Conservation (phyloP, 2,329 filamentous ascomycete species). For the Incumbomyces lentus region DNA sequence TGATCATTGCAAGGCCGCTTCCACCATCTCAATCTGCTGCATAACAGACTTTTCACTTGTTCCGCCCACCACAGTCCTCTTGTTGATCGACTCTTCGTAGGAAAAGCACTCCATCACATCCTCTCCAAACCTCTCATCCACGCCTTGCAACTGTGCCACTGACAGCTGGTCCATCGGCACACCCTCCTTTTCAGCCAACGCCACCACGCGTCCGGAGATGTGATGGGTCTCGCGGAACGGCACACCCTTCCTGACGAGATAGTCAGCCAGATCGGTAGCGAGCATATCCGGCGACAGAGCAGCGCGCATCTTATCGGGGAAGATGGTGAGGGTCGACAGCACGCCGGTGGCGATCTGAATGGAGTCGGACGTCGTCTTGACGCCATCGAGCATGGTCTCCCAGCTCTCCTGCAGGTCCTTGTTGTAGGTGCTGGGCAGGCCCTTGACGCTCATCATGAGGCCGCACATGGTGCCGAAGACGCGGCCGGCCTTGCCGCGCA, state of each 20-base stretch:
- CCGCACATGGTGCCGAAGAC: conserved; percentile 74
- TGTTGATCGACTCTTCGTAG: conserved; percentile 75
- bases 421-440: conserved; percentile 74
- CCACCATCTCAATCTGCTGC: conserved; percentile 57
- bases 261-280: conserved; percentile 46
- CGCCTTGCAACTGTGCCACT: conserved; percentile 54
- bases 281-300: conserved; percentile 77
- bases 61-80: conserved; percentile 64
- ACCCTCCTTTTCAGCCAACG: conserved; percentile 55
- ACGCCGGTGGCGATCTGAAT: conserved; percentile 75
- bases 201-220: conserved; percentile 62
- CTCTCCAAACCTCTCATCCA: conserved; percentile 59
- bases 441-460: conserved; percentile 64
- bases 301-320: conserved; percentile 65
- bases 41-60: conserved; percentile 62
- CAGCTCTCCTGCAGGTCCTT: conserved; percentile 85
- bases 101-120: conserved; percentile 61
- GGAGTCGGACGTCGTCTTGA: conserved; percentile 68
- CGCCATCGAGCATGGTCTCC: conserved; percentile 73
- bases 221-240: conserved; percentile 75
- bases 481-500: conserved; percentile 67
- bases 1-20: conserved; percentile 38
- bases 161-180: conserved; percentile 61
- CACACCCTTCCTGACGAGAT: conserved; percentile 42
- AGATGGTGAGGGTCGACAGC: conserved; percentile 58